A percentile compares a stretch with the other conserved stretches of the same genome.
Evolutionary conservation across 345 rosid genomes (phyloP).

Genomic region (Hibiscus syriacus): DNA sequence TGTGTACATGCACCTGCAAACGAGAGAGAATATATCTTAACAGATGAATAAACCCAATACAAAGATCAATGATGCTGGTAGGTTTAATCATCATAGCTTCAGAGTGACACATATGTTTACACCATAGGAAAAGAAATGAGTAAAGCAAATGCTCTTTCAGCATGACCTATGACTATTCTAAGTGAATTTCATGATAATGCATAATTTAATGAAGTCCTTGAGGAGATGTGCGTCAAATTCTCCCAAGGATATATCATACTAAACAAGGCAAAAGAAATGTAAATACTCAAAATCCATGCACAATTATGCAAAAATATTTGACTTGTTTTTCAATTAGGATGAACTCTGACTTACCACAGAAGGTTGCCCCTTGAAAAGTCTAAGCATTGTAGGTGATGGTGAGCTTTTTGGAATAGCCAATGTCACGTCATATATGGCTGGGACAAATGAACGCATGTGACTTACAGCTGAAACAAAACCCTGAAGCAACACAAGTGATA

Average conservation of each 20-base stretch:
- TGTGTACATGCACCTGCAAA: constrained; percentile 71
- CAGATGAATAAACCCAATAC: neutral
- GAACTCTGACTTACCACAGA: constrained; percentile 65
- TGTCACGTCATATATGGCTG: constrained; percentile 88
- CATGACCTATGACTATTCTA: neutral
- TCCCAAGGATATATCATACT: neutral
- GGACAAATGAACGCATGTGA: constrained; percentile 90
- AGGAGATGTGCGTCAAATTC: neutral
- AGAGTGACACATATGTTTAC: neutral
- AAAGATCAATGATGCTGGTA: neutral
- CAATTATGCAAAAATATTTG: neutral
- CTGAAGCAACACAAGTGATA: constrained; percentile 32
- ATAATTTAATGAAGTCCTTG: neutral
- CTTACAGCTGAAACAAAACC: constrained; percentile 93
- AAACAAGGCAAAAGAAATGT: neutral
- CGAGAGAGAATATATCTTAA: constrained; percentile 1
- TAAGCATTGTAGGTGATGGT: constrained; percentile 71
- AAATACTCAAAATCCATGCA: neutral
- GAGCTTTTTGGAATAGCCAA: constrained; percentile 68
- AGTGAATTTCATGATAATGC: neutral
- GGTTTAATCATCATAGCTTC: neutral
- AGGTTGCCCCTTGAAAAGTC: constrained; percentile 74
- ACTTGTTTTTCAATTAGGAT: constrained; percentile 2
- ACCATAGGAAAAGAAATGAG: neutral
- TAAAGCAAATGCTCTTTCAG: neutral